Base-by-base conservation (phyloP, 495 filamentous ascomycete species). In the Sphaerosporella brunnea region DNA sequence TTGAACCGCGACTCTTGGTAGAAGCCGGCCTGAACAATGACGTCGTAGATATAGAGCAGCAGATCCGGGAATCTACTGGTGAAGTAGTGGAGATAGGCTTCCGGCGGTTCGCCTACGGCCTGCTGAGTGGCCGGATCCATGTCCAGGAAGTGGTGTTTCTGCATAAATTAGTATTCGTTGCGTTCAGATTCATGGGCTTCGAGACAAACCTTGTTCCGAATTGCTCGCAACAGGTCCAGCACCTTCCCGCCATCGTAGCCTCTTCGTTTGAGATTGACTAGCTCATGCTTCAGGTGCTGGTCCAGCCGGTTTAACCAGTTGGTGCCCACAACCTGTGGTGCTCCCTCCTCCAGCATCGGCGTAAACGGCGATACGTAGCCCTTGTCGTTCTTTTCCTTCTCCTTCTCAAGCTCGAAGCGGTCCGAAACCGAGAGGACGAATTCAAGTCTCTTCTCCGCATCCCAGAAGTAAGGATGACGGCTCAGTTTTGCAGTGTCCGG, bases 401-500 rank as follows among this genome's bases (percentile, higher is more conserved):
- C 92, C 2, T 77, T 74, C 61, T 95, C 88, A 47, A 83, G 80
- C 59, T 97, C 90, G 55, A 93, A 95, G 58, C 90, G 84, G 56
- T 97, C 90, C 0, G 84, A 92, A 23, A 90, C 82, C 47, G 94
- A 84, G 56, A 85, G 88, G 15, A 97, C 74, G 65, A 96, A 97
- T 23, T 72, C 74, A 20, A 96, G 77, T 13, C 85, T 77, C 54
- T 92, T 87, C 54, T 88, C 85, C 0, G 80, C 61, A 1, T 73
- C 65, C 90, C 90, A 97, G 72, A 97, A 97, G 69, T 95, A 96
- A 0, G 90, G 90, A 58, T 97, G 90, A 23, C 79, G 74, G 65
- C 93, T 73, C 50, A 96, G 82, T 41, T 82, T 66, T 42, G 65
- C 67, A 21, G 90, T 75, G 48, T 84, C 68, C 44, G 92, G 77